Evolutionary conservation across 2,329 filamentous ascomycete genomes (phyloP).

Genomic region (Phyllachora maydis): DNA sequence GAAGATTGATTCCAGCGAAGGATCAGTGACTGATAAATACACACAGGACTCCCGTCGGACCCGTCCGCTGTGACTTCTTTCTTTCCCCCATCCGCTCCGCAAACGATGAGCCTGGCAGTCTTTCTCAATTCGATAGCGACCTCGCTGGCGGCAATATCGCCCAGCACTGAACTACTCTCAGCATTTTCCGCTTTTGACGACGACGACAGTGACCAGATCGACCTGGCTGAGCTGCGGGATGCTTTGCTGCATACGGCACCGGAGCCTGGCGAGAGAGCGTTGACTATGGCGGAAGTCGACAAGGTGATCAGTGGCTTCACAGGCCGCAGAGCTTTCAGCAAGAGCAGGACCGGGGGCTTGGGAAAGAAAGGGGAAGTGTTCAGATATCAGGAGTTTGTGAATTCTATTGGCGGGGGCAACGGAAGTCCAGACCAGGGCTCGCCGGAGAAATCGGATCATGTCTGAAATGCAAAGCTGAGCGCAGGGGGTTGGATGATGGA

Average conservation of each 20-base stretch:
- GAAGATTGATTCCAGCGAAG: too few relatives aligned
- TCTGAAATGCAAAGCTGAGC: too few relatives aligned
- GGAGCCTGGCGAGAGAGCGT: conserved; percentile 42
- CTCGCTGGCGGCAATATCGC: conserved; percentile 53
- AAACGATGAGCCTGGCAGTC: conserved; percentile 62
- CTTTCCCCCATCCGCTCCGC: conserved; percentile 53
- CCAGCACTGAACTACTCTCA: conserved; percentile 60
- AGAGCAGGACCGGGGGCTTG: conserved; percentile 28
- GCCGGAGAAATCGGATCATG: conserved; percentile 9
- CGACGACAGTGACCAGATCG: conserved; percentile 84
- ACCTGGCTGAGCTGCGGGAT: conserved; percentile 62
- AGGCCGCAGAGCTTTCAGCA: conserved; percentile 64
- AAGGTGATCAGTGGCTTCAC: conserved; percentile 75
- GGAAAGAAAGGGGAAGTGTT: conserved; percentile 72
- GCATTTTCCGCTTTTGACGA: conserved; percentile 93
- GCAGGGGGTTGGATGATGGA: too few relatives aligned
- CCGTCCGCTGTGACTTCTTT: conserved; percentile 55
- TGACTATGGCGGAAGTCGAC: conserved; percentile 62
- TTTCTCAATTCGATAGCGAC: conserved; percentile 71
- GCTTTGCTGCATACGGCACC: conserved; percentile 67
- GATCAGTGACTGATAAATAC: conserved; percentile 3
- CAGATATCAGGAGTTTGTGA: conserved; percentile 81
- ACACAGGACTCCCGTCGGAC: conserved; percentile 49
- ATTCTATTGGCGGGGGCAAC: conserved; percentile 37
- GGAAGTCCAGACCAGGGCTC: conserved; percentile 11